Evolutionary conservation across 257 asterid species (phyloP), one percentile per base, ranked within the genome.

Genomic region (Echites panduratus): DNA sequence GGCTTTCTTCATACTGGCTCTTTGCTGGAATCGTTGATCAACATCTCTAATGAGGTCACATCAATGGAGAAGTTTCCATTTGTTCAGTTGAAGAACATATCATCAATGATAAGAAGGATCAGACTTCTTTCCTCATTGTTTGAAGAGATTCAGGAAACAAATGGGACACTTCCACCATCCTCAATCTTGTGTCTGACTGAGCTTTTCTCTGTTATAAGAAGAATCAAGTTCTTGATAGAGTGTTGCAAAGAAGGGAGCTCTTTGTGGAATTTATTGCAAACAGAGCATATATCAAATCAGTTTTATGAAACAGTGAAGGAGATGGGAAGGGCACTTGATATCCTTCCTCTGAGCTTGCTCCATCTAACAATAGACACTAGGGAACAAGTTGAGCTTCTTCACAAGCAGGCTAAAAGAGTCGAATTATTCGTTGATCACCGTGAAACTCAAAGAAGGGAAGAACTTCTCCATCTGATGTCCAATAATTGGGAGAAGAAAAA

Each of bases 371-470:
- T 77, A 27, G 98, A 92, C 74, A 86, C 89, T 10, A 88, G 77
- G 72, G 98, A 92, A 85, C 97, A 88, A 79, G 85, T 92, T 22
- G 97, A 90, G 70, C 92, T 92, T 50, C 87, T 92, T 57, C 97
- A 71, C 81, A 90, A 79, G 80, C 98, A 92, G 79, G 89, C 92
- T 0, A 88, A 85, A 70, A 79, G 96, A 58, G 86, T 70, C 59
- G 83, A 80, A 8, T 71, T 87, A 45, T 82, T 81, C 29, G 79
- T 86, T 67, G 91, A 90, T 65, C 58, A 58, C 7, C 41, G 48
- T 11, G 97, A 90, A 72, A 71, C 84, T 78, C 86, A 72, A 56
- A 73, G 65, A 70, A 86, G 84, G 81, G 91, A 88, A 40, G 90
- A 88, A 77, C 81, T 92, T 70, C 75, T 85, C 38, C 87, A 78